Percentiles rank a stretch among this genome's conserved stretches.
Evolutionary conservation across 345 rosid genomes (phyloP).

Genomic region (Garcia nutans): DNA sequence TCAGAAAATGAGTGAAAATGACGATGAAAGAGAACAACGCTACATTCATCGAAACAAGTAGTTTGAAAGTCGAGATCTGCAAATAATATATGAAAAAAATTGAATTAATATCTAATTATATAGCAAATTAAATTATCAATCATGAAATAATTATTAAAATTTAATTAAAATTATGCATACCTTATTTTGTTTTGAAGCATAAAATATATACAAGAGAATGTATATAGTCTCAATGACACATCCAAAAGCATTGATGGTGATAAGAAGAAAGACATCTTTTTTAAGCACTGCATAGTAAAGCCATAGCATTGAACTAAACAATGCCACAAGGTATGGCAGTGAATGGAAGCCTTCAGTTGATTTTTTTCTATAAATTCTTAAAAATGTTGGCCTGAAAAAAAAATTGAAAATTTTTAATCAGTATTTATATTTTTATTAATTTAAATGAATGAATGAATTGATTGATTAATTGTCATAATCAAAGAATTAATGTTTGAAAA

Average conservation of each 20-base stretch:
- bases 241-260: conserved; percentile 86
- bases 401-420: neutral
- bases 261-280: conserved; percentile 54
- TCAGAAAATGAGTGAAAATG: conserved; percentile 40
- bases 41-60: conserved; percentile 51
- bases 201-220: conserved; percentile 56
- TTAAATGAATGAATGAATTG: neutral
- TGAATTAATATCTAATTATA: neutral
- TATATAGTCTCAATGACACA: conserved; percentile 66
- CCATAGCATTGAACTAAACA: conserved; percentile 95
- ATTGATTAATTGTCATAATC: neutral
- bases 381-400: conserved; percentile 72
- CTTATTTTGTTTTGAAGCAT: conserved; percentile 50
- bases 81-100: neutral
- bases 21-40: conserved; percentile 51
- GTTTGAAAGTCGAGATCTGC: conserved; percentile 60
- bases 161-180: conserved; percentile 16
- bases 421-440: neutral
- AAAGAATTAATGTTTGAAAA: neutral
- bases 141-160: neutral
- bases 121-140: neutral
- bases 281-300: conserved; percentile 74
- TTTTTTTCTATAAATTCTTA: conserved; percentile 59
- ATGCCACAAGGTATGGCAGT: conserved; percentile 76
- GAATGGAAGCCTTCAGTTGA: conserved; percentile 79